phyloP scores from a whole-genome alignment of 179 eudicot genomes.

The Vitellaria paradoxa region DNA sequence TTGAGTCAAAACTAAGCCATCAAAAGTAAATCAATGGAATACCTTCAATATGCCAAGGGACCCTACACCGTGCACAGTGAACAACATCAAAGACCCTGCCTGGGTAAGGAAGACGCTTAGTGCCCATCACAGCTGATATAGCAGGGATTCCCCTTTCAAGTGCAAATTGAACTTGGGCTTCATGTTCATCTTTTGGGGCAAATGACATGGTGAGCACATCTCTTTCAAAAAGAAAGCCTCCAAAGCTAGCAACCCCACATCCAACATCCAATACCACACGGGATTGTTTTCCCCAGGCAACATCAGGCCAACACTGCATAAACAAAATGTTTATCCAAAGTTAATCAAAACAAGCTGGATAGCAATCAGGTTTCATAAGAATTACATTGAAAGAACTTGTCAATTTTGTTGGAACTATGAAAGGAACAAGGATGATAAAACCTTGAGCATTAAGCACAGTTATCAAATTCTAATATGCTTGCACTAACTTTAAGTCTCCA shows the following conservation, averaged over 20 bases:
- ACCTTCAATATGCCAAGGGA: slow-evolving; percentile 84
- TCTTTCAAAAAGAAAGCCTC: slow-evolving; percentile 66
- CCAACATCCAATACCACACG: slow-evolving; percentile 78
- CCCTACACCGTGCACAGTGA: slow-evolving; percentile 81
- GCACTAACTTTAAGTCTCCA: neutral
- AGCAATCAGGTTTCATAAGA: slow-evolving; percentile 3
- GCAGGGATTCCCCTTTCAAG: slow-evolving; percentile 81
- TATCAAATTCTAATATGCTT: neutral
- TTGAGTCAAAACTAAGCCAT: neutral
- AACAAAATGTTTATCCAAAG: slow-evolving; percentile 12
- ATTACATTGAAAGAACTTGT: neutral
- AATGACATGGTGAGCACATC: slow-evolving; percentile 69
- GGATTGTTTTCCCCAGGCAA: slow-evolving; percentile 63
- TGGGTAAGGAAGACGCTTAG: slow-evolving; percentile 61
- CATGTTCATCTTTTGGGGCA: slow-evolving; percentile 82
- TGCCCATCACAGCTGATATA: slow-evolving; percentile 71
- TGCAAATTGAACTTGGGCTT: slow-evolving; percentile 81
- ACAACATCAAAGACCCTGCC: slow-evolving; percentile 60
- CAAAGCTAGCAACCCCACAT: slow-evolving; percentile 86
- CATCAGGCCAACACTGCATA: slow-evolving; percentile 44
- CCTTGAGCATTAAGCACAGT: neutral
- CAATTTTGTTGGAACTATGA: neutral
- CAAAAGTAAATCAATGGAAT: slow-evolving; percentile 2
- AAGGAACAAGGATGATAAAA: neutral
- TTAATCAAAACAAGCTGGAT: neutral